Evolutionary conservation across 768 basidiomycete genomes (phyloP).

Genomic region (Psilocybe cubensis): DNA sequence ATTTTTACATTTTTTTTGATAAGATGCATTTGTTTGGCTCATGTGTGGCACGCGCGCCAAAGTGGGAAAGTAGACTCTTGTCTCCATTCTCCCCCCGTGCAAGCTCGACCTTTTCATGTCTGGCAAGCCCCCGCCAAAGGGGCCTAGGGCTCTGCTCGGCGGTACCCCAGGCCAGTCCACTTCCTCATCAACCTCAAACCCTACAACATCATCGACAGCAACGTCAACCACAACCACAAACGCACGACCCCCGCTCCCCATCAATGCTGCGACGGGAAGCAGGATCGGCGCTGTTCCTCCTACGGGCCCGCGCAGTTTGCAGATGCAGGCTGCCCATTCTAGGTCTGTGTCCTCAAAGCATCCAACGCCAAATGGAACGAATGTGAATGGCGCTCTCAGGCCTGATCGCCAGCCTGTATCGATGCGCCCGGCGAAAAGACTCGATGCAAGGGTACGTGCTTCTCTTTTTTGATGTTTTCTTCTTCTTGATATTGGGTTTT

Average conservation of each 20-base stretch:
- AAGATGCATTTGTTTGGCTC: constrained; percentile 32
- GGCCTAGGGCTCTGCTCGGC: constrained; percentile 71
- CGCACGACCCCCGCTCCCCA: constrained; percentile 5
- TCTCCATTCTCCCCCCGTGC: constrained; percentile 18
- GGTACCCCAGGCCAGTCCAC: constrained; percentile 32
- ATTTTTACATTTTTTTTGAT: background rate
- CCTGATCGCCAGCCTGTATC: no score
- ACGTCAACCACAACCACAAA: no score
- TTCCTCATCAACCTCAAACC: constrained; percentile 35
- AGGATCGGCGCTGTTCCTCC: constrained; percentile 62
- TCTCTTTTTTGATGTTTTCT: no score
- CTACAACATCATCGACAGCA: constrained; percentile 18
- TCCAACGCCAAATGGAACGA: no score
- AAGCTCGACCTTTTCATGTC: constrained; percentile 53
- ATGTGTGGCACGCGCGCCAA: constrained; percentile 27
- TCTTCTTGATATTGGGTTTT: no score
- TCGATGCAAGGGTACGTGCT: no score
- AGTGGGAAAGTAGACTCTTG: constrained; percentile 22
- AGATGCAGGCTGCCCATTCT: constrained; percentile 41
- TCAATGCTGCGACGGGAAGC: constrained; percentile 24
- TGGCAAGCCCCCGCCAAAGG: constrained; percentile 77
- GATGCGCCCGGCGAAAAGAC: no score
- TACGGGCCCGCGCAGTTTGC: constrained; percentile 67
- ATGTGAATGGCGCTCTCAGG: no score
- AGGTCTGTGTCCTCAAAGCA: no score